phyloP scores from a whole-genome alignment of 768 basidiomycete species.

The Trametes maxima region DNA sequence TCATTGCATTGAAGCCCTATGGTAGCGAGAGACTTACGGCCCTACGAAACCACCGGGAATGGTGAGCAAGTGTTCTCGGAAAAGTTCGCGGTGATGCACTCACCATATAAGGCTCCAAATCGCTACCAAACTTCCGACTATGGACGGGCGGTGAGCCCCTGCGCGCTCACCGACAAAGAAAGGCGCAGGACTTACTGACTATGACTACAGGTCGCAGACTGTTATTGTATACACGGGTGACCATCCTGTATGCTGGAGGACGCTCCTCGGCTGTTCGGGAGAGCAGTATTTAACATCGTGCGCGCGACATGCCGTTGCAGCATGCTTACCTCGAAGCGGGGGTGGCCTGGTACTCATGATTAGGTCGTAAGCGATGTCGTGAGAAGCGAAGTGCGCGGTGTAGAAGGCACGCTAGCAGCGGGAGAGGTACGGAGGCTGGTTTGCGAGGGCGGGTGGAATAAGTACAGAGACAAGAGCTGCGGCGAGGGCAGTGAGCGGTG shows the following conservation, averaged over 20 bases:
- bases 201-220: conserved; percentile 66
- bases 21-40: conserved; percentile 4
- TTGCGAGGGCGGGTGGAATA: conserved; percentile 12
- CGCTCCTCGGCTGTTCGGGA: conserved; percentile 14
- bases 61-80: conserved; percentile 19
- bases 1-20: no score
- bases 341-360: conserved; percentile 17
- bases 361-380: background rate
- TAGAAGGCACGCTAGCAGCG: background rate
- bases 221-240: conserved; percentile 53
- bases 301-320: background rate
- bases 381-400: background rate
- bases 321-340: conserved; percentile 17
- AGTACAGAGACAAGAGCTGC: conserved; percentile 8
- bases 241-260: conserved; percentile 62
- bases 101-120: conserved; percentile 69
- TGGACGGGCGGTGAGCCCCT: background rate
- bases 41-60: conserved; percentile 33
- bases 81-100: conserved; percentile 32
- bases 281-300: background rate
- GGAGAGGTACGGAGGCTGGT: conserved; percentile 19
- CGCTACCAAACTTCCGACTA: conserved; percentile 48
- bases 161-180: background rate
- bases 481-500: conserved; percentile 6
- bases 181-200: conserved; percentile 31